These are phyloP conservation scores for Talaromyces sp. DNA, from an alignment of 2,329 filamentous ascomycete genomes.

Conservation along the genomic window DNA sequence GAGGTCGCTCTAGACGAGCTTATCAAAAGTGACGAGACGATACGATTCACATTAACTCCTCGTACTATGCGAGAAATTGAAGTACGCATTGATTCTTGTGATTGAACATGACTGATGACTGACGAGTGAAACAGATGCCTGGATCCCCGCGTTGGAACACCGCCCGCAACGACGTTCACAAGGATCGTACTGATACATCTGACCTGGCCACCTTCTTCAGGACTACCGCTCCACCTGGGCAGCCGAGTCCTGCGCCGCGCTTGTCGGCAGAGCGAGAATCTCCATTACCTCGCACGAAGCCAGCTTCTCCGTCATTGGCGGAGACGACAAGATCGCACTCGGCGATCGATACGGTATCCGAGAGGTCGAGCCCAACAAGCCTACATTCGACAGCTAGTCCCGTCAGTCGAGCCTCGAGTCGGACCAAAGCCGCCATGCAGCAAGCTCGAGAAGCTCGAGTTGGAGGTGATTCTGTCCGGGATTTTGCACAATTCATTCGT, in stretches of 20 bases:
- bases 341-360: constrained; percentile 22
- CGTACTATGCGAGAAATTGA: constrained; percentile 74
- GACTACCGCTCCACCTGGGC: constrained; percentile 33
- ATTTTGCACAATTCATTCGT: constrained; percentile 86
- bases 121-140: constrained; percentile 26
- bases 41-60: constrained; percentile 77
- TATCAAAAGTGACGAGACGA: constrained; percentile 76
- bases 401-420: constrained; percentile 9
- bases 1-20: constrained; percentile 71
- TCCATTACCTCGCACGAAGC: constrained; percentile 9
- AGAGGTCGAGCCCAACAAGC: constrained; percentile 18
- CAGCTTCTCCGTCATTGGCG: constrained; percentile 13
- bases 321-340: constrained; percentile 21
- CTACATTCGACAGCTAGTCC: constrained; percentile 17
- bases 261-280: constrained; percentile 21
- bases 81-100: constrained; percentile 46
- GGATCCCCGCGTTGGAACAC: constrained; percentile 33
- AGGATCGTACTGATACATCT: constrained; percentile 28
- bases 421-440: constrained; percentile 25
- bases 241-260: constrained; percentile 23
- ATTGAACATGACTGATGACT: constrained; percentile 11
- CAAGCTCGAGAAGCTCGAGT: constrained; percentile 70
- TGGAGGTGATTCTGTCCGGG: constrained; percentile 66
- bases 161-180: constrained; percentile 23
- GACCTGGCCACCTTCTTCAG: constrained; percentile 40